phyloP scores from a whole-genome alignment of 2,329 filamentous ascomycete species.

The Tothia fuscella region DNA sequence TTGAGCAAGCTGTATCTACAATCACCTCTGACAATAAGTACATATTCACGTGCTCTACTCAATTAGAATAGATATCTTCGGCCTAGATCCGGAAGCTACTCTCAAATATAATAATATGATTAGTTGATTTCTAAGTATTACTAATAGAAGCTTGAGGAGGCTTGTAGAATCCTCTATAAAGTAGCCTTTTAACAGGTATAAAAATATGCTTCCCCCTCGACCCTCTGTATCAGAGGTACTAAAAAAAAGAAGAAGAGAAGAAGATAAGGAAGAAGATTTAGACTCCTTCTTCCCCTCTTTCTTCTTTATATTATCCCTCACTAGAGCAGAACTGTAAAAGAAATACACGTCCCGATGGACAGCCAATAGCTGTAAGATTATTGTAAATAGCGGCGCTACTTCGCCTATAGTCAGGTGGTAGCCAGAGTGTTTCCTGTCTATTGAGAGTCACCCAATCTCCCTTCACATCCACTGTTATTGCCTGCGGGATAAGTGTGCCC shows the following conservation, averaged over 20 bases:
- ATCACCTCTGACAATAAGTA: no score
- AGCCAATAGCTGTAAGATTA: background rate
- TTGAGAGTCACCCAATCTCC: constrained; percentile 1
- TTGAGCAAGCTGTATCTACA: no score
- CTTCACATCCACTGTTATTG: background rate
- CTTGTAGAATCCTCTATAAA: background rate
- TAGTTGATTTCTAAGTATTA: background rate
- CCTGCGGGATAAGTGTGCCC: background rate
- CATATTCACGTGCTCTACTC: no score
- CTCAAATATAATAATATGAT: background rate
- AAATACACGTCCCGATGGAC: background rate
- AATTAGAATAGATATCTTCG: no score
- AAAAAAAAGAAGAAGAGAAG: constrained; percentile 4
- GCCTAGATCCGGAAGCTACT: constrained; percentile 1
- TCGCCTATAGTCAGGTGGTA: background rate
- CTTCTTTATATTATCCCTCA: background rate
- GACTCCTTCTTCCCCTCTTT: background rate
- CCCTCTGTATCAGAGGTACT: constrained; percentile 1
- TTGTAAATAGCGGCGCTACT: background rate
- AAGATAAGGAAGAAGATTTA: background rate
- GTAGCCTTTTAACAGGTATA: background rate
- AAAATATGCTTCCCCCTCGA: background rate
- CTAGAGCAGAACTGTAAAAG: background rate
- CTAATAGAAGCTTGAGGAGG: background rate
- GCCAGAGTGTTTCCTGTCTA: constrained; percentile 1